Base-by-base conservation (phyloP, 1,139 yeast genomes). In the Saccharomyces hybrid region DNA sequence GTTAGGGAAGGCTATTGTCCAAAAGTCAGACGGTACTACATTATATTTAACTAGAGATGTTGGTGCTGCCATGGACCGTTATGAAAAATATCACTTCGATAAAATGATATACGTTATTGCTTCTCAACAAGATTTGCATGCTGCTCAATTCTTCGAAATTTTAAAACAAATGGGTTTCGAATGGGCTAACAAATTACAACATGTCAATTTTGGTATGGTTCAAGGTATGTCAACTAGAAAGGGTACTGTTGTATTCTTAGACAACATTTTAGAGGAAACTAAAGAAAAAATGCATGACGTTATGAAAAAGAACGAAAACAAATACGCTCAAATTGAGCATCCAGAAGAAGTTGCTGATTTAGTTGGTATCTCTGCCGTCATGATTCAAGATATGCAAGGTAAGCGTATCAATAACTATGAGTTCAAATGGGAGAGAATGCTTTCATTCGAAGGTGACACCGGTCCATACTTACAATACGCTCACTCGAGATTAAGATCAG, bases 381-480 rank as follows among this genome's bases (percentile, higher is more conserved):
- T 95, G 97, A 88, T 95, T 68, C 99, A 95, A 78, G 99, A 95
- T 74, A 90, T 93, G 97, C 96, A 89, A 76, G 86, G 97, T 59
- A 95, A 95, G 78, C 87, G 99, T 75, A 82, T 91, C 73, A 90
- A 93, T 78, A 91, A 93, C 76, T 95, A 95, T 75, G 90, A 86
- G 66, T 95, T 95, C 75, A 88, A 90, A 74, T 93, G 99, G 99
- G 91, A 88, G 67, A 88, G 99, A 78, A 93, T 93, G 98, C 80
- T 88, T 52, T 89, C 97, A 5, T 91, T 95, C 64, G 99, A 93
- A 78, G 99, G 99, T 74, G 99, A 93, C 74, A 93, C 99, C 58
- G 99, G 99, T 70, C 99, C 99, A 59, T 93, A 95, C 76, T 81
- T 93, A 73, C 99, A 93, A 75, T 93, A 93, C 70, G 99, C 99